Conservation (phyloP, 371 early-diverging fungal species). For the Syncephalastrum monosporum region DNA sequence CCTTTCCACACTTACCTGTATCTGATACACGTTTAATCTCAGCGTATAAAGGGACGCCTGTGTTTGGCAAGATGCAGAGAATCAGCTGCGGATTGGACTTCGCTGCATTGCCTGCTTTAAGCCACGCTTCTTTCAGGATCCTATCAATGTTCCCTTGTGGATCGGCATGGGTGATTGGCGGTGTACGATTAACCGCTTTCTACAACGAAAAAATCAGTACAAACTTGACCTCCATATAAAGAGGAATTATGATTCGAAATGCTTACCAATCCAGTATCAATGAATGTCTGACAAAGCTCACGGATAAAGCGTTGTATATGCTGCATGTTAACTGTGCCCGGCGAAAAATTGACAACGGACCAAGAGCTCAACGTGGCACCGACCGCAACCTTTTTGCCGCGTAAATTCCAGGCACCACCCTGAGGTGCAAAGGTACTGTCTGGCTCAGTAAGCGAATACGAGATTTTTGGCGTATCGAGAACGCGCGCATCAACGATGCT, state of each 20-base stretch:
- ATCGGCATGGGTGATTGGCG: slow-evolving; percentile 72
- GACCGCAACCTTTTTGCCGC: slow-evolving; percentile 76
- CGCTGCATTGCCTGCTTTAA: slow-evolving; percentile 66
- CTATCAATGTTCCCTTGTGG: slow-evolving; percentile 66
- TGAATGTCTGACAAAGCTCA: slow-evolving; percentile 54
- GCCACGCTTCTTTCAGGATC: slow-evolving; percentile 69
- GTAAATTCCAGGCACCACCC: slow-evolving; percentile 91
- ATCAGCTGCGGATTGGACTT: slow-evolving; percentile 74
- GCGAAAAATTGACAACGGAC: slow-evolving; percentile 71
- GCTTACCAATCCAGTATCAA: slow-evolving; percentile 61
- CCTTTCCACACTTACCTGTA: slow-evolving; percentile 43
- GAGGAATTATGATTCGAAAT: no score
- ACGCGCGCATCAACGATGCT: slow-evolving; percentile 64
- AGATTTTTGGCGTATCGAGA: slow-evolving; percentile 75
- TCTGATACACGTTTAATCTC: slow-evolving; percentile 94
- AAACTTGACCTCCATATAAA: no score
- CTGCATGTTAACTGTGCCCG: slow-evolving; percentile 21
- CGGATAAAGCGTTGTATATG: slow-evolving; percentile 58
- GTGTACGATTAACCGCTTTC: slow-evolving; percentile 50
- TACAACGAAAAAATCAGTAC: background rate
- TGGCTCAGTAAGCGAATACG: slow-evolving; percentile 58
- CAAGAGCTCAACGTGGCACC: slow-evolving; percentile 83
- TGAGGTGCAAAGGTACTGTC: slow-evolving; percentile 71
- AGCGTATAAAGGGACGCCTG: slow-evolving; percentile 83
- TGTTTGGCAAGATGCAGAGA: slow-evolving; percentile 84